Conservation (phyloP, 2,329 filamentous ascomycete species). For the Ambrosiella beaveri region DNA sequence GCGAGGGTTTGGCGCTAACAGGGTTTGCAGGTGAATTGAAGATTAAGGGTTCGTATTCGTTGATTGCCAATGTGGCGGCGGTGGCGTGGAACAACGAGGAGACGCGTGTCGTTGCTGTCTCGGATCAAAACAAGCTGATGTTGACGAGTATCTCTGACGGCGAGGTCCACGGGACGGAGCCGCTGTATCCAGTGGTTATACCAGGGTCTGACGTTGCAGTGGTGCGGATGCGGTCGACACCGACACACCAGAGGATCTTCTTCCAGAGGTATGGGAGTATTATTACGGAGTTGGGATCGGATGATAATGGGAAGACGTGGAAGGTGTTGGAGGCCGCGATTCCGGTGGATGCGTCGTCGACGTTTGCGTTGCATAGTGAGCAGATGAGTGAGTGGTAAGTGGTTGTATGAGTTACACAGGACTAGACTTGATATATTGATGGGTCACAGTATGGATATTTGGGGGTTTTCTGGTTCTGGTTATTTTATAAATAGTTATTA, state of each 20-base stretch:
- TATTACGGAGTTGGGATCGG: slow-evolving; percentile 10
- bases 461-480: too few species aligned
- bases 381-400: slow-evolving; percentile 12
- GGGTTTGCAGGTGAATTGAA: slow-evolving; percentile 9
- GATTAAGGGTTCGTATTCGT: slow-evolving; percentile 12
- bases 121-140: slow-evolving; percentile 11
- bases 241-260: slow-evolving; percentile 11
- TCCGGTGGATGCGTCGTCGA: slow-evolving; percentile 12
- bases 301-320: slow-evolving; percentile 13
- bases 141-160: slow-evolving; percentile 10
- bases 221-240: slow-evolving; percentile 7
- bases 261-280: slow-evolving; percentile 13
- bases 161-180: slow-evolving; percentile 10
- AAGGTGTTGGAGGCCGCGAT: slow-evolving; percentile 11
- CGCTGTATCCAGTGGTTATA: slow-evolving; percentile 12
- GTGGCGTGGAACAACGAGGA: slow-evolving; percentile 12
- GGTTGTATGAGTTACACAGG: background rate
- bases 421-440: background rate
- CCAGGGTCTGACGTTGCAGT: slow-evolving; percentile 12
- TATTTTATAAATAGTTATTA: too few species aligned
- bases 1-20: background rate
- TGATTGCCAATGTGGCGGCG: slow-evolving; percentile 11
- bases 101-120: slow-evolving; percentile 11
- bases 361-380: slow-evolving; percentile 11
- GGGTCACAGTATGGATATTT: background rate